These are phyloP conservation scores for Metarhizium anisopliae DNA, from an alignment of 2,329 filamentous ascomycete genomes.

Conservation along the genomic window DNA sequence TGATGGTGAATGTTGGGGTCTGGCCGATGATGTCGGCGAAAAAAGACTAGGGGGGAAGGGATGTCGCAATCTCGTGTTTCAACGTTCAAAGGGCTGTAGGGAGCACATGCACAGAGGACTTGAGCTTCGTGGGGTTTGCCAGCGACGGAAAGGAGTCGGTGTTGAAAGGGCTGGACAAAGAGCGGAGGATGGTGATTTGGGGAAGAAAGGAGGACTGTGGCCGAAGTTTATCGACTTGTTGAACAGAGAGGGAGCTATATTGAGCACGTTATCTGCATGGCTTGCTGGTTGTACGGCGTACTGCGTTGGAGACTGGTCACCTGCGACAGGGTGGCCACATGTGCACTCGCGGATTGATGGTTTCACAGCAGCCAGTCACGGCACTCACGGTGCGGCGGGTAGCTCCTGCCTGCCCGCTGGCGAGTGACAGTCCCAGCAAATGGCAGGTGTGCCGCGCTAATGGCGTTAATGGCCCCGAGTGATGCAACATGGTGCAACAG, in stretches of 20 bases:
- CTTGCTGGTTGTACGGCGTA: not conserved
- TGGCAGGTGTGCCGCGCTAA: not conserved
- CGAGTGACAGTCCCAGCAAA: not conserved
- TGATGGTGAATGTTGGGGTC: not conserved
- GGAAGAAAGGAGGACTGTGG: too few species aligned
- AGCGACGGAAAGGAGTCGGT: too few species aligned
- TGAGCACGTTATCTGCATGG: conserved; percentile 1
- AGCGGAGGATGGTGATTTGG: too few species aligned
- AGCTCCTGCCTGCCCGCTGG: not conserved
- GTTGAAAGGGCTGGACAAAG: too few species aligned
- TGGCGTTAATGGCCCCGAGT: too few species aligned
- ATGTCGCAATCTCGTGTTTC: not conserved
- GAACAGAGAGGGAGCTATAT: not conserved
- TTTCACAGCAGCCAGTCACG: too few species aligned
- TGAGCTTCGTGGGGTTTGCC: too few species aligned
- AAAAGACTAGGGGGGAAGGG: not conserved
- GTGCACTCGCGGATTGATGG: not conserved
- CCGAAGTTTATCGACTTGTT: not conserved
- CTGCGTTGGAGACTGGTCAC: not conserved
- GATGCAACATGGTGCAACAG: too few species aligned
- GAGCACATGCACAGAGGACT: too few species aligned
- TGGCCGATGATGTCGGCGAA: not conserved
- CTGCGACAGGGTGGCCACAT: not conserved
- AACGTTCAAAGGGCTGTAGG: too few species aligned
- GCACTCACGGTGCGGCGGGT: too few species aligned